Percentiles rank a stretch among this genome's conserved stretches.
Conservation (phyloP, 257 asterid genomes). For the Nicotiana knightiana region DNA sequence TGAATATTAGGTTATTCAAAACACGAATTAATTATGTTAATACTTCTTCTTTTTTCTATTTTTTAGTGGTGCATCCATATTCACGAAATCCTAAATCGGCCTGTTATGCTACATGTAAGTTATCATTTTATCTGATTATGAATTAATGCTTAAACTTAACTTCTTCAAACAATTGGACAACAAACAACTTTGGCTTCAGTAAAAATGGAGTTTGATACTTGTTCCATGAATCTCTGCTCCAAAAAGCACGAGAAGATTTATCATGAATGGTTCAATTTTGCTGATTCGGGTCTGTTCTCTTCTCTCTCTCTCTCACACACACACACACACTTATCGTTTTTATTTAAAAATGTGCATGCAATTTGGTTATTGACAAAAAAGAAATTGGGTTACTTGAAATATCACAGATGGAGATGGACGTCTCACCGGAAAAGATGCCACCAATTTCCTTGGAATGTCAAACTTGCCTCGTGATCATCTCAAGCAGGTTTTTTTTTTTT, state of each 20-base stretch:
- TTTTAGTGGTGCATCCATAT: no score
- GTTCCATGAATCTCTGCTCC: slow-evolving; percentile 74
- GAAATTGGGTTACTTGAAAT: no score
- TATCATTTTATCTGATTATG: no score
- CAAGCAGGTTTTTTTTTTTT: slow-evolving; percentile 47
- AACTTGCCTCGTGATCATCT: slow-evolving; percentile 88
- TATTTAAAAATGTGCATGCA: not conserved
- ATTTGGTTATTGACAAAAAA: not conserved
- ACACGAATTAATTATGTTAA: no score
- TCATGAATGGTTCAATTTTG: slow-evolving; percentile 65
- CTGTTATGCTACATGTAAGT: no score
- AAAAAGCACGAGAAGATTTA: slow-evolving; percentile 74
- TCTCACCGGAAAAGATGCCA: slow-evolving; percentile 76
- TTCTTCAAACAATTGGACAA: no score
- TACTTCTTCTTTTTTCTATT: no score
- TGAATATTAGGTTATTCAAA: no score
- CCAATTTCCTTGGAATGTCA: slow-evolving; percentile 79
- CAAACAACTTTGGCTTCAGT: not conserved
- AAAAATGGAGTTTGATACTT: slow-evolving; percentile 75
- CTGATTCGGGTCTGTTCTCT: slow-evolving; percentile 66
- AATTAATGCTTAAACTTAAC: no score
- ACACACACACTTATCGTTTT: not conserved
- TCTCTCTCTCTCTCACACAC: not conserved
- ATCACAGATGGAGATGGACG: slow-evolving; percentile 89
- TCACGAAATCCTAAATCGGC: no score